phyloP scores from a whole-genome alignment of 306 rosid species.

The Castanea crenata region DNA sequence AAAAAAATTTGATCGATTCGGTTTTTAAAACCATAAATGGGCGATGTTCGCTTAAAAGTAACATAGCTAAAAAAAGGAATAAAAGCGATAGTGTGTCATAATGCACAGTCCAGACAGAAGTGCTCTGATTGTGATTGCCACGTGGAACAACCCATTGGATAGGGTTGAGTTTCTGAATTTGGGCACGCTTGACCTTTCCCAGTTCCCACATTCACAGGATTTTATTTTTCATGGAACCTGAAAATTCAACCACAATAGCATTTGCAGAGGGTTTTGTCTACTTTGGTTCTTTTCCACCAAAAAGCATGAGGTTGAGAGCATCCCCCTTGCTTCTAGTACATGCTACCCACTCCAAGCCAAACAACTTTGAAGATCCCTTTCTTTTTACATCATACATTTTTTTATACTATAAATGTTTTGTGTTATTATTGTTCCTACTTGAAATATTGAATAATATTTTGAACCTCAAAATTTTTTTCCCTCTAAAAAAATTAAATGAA shows the following conservation, averaged over 20 bases:
- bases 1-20: too few species aligned
- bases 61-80: too few species aligned
- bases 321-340: conserved; percentile 25
- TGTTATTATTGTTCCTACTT: too few species aligned
- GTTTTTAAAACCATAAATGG: too few species aligned
- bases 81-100: background rate
- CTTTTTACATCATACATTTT: conserved; percentile 24
- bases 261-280: conserved; percentile 22
- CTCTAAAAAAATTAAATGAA: too few species aligned
- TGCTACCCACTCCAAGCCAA: conserved; percentile 50
- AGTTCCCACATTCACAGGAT: background rate
- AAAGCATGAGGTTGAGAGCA: conserved; percentile 2
- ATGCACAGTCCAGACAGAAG: background rate
- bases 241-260: conserved; percentile 22
- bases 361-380: conserved; percentile 33
- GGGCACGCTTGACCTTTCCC: background rate
- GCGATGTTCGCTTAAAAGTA: too few species aligned
- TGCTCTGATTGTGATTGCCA: conserved; percentile 13
- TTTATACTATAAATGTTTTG: too few species aligned
- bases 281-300: conserved; percentile 6
- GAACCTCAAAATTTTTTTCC: too few species aligned
- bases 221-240: conserved; percentile 5
- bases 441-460: too few species aligned
- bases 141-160: conserved; percentile 38
- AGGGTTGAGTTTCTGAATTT: background rate